Conservation (phyloP, 345 rosid species). For the Salix dunnii region DNA sequence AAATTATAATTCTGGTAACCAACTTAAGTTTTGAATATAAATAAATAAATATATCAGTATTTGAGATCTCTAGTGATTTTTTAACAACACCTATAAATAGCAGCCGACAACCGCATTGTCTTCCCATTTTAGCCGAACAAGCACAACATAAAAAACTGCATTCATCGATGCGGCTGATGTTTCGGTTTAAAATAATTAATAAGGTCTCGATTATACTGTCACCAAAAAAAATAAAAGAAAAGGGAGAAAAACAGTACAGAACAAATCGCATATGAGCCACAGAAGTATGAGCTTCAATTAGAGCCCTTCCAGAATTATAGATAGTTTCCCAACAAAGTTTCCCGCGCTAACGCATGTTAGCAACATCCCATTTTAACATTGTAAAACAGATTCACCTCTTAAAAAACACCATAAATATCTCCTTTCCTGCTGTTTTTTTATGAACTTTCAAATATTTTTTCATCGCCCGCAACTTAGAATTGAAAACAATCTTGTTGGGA, state of each 20-base stretch:
- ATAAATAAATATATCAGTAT: no score
- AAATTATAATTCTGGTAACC: no score
- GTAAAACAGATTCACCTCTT: background rate
- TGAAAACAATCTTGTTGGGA: background rate
- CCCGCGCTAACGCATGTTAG: background rate
- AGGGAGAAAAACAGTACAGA: background rate
- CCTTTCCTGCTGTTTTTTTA: background rate
- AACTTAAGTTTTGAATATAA: no score
- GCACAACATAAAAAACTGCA: no score
- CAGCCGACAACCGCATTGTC: background rate
- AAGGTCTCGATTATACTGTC: background rate
- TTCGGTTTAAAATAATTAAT: no score
- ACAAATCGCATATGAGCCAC: slow-evolving; percentile 20
- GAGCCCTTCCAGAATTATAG: slow-evolving; percentile 27
- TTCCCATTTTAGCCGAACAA: background rate
- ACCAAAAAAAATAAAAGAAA: background rate
- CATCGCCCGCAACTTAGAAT: background rate
- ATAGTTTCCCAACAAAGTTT: slow-evolving; percentile 13
- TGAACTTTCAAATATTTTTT: background rate
- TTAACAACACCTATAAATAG: background rate
- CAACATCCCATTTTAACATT: background rate
- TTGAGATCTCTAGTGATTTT: no score
- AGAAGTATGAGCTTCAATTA: slow-evolving; percentile 2
- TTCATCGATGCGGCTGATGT: no score
- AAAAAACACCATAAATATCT: background rate